Evolutionary conservation across 1,139 yeast species (phyloP).

Genomic region (Zygosaccharomyces pseudobailii): DNA sequence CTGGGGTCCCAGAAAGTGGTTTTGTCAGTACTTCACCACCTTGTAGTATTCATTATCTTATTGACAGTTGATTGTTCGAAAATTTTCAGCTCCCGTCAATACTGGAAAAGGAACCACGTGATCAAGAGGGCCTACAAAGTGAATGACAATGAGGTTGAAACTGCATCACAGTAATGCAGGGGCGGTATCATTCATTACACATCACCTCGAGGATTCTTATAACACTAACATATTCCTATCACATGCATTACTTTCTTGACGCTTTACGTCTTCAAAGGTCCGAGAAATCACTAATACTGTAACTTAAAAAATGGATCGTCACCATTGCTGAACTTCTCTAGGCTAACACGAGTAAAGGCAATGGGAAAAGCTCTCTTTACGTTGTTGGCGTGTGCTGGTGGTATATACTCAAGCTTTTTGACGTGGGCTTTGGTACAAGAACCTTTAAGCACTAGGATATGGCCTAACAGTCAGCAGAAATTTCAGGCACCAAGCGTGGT

Average conservation of each 20-base stretch:
- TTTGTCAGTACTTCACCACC: background rate
- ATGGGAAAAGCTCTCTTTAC: slow-evolving; percentile 14
- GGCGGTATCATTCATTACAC: no score
- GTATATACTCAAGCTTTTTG: slow-evolving; percentile 79
- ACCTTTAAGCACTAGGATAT: slow-evolving; percentile 73
- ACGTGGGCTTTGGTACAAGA: slow-evolving; percentile 93
- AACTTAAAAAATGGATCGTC: background rate
- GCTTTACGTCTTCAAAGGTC: background rate
- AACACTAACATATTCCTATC: no score
- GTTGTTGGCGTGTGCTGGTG: slow-evolving; percentile 54
- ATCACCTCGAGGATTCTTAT: no score
- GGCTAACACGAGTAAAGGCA: background rate
- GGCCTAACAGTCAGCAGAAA: slow-evolving; percentile 52
- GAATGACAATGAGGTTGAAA: background rate
- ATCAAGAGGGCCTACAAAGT: background rate
- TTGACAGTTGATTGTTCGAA: background rate
- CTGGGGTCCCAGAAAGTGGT: slow-evolving; percentile 2
- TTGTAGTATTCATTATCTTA: no score
- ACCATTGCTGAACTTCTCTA: background rate
- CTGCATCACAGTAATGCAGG: no score
- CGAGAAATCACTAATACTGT: background rate
- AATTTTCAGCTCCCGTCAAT: background rate
- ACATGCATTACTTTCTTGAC: background rate
- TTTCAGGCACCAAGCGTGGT: slow-evolving; percentile 76
- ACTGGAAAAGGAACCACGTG: background rate